Conservation (phyloP, 2,329 filamentous ascomycete genomes). For the Cytospora piceae region DNA sequence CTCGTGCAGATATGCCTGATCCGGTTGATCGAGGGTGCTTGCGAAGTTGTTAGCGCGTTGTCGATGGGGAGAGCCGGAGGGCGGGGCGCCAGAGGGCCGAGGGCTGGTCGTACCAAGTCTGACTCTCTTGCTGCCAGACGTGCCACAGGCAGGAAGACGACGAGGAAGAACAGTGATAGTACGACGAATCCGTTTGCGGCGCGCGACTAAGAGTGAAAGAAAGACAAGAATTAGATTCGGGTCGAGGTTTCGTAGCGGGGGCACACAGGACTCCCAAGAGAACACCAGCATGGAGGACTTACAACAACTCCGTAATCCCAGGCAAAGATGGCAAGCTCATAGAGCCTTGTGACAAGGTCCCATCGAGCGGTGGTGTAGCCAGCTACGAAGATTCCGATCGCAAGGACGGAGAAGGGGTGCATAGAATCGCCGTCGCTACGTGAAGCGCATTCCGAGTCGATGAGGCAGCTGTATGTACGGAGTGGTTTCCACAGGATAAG, state of each 20-base stretch:
- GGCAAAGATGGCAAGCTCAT: constrained; percentile 96
- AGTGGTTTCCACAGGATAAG: neutral
- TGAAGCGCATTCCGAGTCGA: constrained; percentile 49
- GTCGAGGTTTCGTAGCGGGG: neutral
- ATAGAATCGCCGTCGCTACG: constrained; percentile 63
- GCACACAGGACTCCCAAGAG: neutral
- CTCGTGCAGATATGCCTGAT: constrained; percentile 87
- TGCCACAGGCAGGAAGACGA: constrained; percentile 82
- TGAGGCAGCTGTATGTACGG: neutral
- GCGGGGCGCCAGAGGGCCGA: constrained; percentile 24
- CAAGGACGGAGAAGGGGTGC: constrained; percentile 97
- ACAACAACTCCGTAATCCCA: constrained; percentile 99
- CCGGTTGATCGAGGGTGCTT: constrained; percentile 82
- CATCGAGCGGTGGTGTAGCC: constrained; percentile 99
- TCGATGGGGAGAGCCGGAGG: constrained; percentile 26
- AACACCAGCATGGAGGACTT: constrained; percentile 43
- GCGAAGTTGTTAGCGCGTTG: constrained; percentile 33
- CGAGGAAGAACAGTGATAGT: constrained; percentile 81
- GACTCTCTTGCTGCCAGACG: constrained; percentile 81
- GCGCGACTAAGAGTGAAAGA: constrained; percentile 62
- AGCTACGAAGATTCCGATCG: constrained; percentile 97
- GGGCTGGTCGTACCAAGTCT: constrained; percentile 65
- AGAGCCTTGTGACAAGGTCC: constrained; percentile 95
- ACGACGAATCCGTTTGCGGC: constrained; percentile 83
- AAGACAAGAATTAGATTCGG: constrained; percentile 20